These are phyloP conservation scores for Stephanodiscus triporus DNA, from an alignment of 108 stramenopile species.

Conservation along the genomic window DNA sequence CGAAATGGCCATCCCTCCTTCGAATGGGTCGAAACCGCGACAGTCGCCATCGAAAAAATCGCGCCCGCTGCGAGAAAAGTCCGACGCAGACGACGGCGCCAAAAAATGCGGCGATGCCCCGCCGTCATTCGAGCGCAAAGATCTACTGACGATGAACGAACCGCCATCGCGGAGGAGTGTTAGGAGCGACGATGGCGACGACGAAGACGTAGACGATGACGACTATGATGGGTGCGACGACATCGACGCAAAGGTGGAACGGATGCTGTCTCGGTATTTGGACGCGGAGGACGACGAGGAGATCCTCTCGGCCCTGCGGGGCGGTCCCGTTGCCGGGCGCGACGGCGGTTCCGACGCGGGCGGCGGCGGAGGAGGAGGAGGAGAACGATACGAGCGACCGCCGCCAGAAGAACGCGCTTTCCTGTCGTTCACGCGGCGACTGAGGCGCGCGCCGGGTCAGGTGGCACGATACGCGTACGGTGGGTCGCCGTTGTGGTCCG, in stretches of 20 bases:
- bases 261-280: conserved; percentile 80
- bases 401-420: conserved; percentile 70
- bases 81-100: neutral
- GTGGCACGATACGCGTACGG: conserved; percentile 80
- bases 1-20: conserved; percentile 37
- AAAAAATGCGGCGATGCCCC: conserved; percentile 2
- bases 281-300: conserved; percentile 86
- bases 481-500: conserved; percentile 88
- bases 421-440: conserved; percentile 68
- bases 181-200: conserved; percentile 12
- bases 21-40: conserved; percentile 6
- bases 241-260: conserved; percentile 68
- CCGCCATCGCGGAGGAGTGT: conserved; percentile 32
- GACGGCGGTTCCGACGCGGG: neutral
- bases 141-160: conserved; percentile 60
- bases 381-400: conserved; percentile 77
- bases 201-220: conserved; percentile 74
- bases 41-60: conserved; percentile 11
- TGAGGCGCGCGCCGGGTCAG: conserved; percentile 73
- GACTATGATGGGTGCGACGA: conserved; percentile 53
- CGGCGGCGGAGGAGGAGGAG: conserved; percentile 21
- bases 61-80: conserved; percentile 15
- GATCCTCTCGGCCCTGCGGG: conserved; percentile 65
- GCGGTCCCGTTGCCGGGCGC: conserved; percentile 12
- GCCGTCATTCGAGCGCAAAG: conserved; percentile 46